phyloP scores from a whole-genome alignment of 2,329 filamentous ascomycete species.

The Paraphaeosphaeria sporulosa region DNA sequence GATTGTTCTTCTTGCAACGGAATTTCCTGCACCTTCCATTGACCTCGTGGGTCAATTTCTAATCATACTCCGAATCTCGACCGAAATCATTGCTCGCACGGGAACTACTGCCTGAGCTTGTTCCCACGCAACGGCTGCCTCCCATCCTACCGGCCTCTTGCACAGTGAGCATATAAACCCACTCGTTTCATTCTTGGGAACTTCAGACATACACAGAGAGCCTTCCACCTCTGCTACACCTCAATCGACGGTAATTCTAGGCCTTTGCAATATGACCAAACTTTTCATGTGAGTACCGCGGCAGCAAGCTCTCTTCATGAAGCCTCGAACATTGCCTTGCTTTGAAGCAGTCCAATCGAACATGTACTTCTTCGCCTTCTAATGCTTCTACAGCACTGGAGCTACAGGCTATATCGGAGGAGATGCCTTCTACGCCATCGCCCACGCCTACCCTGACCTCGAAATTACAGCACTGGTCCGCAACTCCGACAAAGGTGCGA shows the following conservation, averaged over 20 bases:
- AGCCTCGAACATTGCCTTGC: too few species aligned
- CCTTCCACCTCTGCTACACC: not conserved
- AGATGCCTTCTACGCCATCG: constrained; percentile 44
- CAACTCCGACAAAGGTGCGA: constrained; percentile 57
- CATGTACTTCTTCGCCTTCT: not conserved
- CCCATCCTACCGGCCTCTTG: not conserved
- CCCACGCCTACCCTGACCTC: constrained; percentile 57
- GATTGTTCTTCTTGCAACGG: not conserved
- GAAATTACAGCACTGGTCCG: constrained; percentile 59
- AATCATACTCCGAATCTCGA: not conserved
- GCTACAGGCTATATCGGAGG: constrained; percentile 46
- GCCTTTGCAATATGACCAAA: constrained; percentile 19
- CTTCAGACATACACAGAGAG: not conserved
- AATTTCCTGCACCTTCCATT: not conserved
- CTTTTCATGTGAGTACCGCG: constrained; percentile 22
- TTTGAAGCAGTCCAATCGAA: not conserved
- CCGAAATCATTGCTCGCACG: not conserved
- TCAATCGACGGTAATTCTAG: not conserved
- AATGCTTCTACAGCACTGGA: constrained; percentile 31
- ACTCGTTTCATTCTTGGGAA: not conserved
- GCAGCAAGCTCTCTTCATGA: too few species aligned
- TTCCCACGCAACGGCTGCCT: not conserved
- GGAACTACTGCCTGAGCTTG: not conserved
- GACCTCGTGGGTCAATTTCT: not conserved
- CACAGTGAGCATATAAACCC: not conserved